These are phyloP conservation scores for Emergomyces africanus DNA, from an alignment of 2,329 filamentous ascomycete species.

Conservation along the genomic window DNA sequence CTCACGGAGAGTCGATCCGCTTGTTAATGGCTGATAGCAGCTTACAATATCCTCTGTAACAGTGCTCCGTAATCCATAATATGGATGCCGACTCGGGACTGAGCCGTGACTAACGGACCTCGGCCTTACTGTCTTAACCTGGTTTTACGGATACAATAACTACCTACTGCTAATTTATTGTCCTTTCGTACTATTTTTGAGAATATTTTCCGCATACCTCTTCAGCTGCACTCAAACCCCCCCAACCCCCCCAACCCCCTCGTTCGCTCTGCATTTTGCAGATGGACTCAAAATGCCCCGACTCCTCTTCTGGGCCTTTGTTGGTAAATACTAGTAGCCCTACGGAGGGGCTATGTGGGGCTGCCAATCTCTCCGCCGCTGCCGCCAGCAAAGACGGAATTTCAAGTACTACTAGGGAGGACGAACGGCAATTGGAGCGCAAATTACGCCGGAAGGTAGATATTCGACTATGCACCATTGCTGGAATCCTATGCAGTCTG, in stretches of 20 bases:
- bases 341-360: background rate
- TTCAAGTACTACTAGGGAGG: background rate
- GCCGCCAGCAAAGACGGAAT: background rate
- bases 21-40: background rate
- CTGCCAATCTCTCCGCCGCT: background rate
- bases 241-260: too few species aligned
- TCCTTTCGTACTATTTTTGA: background rate
- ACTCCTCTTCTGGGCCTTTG: background rate
- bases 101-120: background rate
- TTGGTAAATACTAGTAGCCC: background rate
- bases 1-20: background rate
- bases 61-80: too few species aligned
- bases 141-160: too few species aligned
- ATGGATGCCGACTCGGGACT: background rate
- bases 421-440: constrained; percentile 1
- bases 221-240: background rate
- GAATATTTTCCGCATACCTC: background rate
- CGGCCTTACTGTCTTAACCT: too few species aligned
- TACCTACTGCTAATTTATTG: too few species aligned
- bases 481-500: constrained; percentile 55
- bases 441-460: constrained; percentile 50
- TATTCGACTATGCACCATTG: constrained; percentile 55
- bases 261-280: background rate
- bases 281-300: background rate
- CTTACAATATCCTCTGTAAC: background rate